phyloP scores from a whole-genome alignment of 352 stramenopile species.

The Phytophthora meadii region DNA sequence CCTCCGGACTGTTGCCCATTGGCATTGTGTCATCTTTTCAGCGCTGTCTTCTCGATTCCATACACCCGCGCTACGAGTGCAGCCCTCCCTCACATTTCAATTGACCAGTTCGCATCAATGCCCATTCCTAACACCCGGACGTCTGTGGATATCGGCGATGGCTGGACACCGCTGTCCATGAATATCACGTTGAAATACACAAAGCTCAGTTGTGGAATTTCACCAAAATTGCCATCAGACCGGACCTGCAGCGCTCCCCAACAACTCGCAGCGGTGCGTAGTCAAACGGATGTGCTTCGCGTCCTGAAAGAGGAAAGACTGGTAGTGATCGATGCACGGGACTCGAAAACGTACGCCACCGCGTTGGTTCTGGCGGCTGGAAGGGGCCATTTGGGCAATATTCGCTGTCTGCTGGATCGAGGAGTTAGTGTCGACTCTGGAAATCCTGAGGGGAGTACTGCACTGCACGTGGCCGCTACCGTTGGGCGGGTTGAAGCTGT shows the following conservation, averaged over 20 bases:
- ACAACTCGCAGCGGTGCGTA: conserved; percentile 24
- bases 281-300: conserved; percentile 30
- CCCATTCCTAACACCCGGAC: conserved; percentile 3
- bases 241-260: conserved; percentile 4
- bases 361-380: conserved; percentile 22
- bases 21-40: conserved; percentile 11
- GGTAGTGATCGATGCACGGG: conserved; percentile 10
- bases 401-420: conserved; percentile 33
- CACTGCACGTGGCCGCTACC: conserved; percentile 20
- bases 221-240: neutral
- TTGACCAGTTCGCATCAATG: conserved; percentile 2
- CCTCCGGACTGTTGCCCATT: conserved; percentile 29
- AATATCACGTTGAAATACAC: conserved; percentile 26
- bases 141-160: conserved; percentile 12
- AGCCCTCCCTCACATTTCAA: conserved; percentile 15
- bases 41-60: conserved; percentile 9
- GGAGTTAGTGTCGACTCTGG: conserved; percentile 22
- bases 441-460: conserved; percentile 14
- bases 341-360: conserved; percentile 24
- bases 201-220: conserved; percentile 23
- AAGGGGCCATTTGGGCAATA: conserved; percentile 28
- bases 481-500: conserved; percentile 22
- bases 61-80: neutral
- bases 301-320: conserved; percentile 38
- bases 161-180: conserved; percentile 36